A percentile compares a stretch with the other conserved stretches of the same genome.
These are phyloP conservation scores for Talaromyces sp. DNA, from an alignment of 2,329 filamentous ascomycete species.

Conservation along the genomic window DNA sequence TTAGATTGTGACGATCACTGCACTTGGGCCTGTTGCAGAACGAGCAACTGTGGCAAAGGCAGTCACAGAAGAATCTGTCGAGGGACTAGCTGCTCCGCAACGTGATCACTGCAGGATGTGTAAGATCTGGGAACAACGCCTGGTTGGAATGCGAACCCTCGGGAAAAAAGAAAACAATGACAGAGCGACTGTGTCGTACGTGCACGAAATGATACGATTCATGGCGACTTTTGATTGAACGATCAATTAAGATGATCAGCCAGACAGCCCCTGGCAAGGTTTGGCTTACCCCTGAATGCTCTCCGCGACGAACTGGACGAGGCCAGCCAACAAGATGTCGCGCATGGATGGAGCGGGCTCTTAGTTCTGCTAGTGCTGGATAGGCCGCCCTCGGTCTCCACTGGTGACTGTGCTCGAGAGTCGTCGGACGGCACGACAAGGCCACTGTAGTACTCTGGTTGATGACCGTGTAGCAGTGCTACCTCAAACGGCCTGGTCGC, in stretches of 20 bases:
- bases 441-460: not conserved
- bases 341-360: constrained; percentile 5
- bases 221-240: not conserved
- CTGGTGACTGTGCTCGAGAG: constrained; percentile 2
- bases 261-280: constrained; percentile 8
- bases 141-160: not conserved
- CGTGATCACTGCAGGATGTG: constrained; percentile 1
- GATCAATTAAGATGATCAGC: constrained; percentile 3
- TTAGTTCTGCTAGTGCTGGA: constrained; percentile 6
- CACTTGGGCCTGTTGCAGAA: not conserved
- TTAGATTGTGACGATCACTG: constrained; percentile 16
- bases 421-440: not conserved
- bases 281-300: constrained; percentile 15
- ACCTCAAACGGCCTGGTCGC: not conserved
- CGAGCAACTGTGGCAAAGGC: constrained; percentile 7
- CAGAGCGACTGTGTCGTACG: not conserved
- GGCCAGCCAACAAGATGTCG: constrained; percentile 11
- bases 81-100: constrained; percentile 2
- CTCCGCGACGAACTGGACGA: constrained; percentile 8
- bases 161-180: not conserved
- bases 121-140: not conserved
- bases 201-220: not conserved
- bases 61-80: constrained; percentile 4
- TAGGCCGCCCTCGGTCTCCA: constrained; percentile 8
- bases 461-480: not conserved